phyloP scores from a whole-genome alignment of 2,329 filamentous ascomycete genomes.

The Periconia macrospinosa region DNA sequence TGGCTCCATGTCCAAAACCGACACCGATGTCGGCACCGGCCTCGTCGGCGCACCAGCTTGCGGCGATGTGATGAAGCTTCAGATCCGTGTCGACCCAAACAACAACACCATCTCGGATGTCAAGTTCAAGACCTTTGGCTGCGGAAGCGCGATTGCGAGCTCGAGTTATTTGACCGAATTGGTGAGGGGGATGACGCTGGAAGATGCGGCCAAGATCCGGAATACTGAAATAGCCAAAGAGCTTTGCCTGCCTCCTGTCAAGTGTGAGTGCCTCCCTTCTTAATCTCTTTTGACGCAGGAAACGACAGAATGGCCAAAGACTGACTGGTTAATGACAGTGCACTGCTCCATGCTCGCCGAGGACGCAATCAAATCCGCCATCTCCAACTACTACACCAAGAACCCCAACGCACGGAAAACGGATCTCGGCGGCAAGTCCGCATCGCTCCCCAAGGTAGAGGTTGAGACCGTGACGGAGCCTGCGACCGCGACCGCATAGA shows the following conservation, averaged over 20 bases:
- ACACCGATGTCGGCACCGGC: slow-evolving; percentile 83
- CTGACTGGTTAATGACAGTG: slow-evolving; percentile 55
- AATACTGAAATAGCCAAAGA: slow-evolving; percentile 99
- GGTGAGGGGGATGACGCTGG: slow-evolving; percentile 92
- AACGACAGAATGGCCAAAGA: slow-evolving; percentile 1
- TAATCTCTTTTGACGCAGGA: not conserved
- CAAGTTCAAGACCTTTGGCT: slow-evolving; percentile 98
- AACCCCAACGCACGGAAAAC: slow-evolving; percentile 76
- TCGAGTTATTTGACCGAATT: slow-evolving; percentile 94
- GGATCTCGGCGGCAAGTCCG: slow-evolving; percentile 74
- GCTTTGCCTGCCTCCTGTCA: slow-evolving; percentile 84
- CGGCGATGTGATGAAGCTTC: slow-evolving; percentile 91
- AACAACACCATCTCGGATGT: slow-evolving; percentile 90
- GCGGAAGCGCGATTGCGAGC: slow-evolving; percentile 90
- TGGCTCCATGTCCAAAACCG: slow-evolving; percentile 76
- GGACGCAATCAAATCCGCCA: slow-evolving; percentile 90
- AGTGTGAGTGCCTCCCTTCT: slow-evolving; percentile 63
- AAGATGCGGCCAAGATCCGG: slow-evolving; percentile 88
- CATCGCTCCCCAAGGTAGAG: slow-evolving; percentile 67
- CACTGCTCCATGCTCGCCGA: slow-evolving; percentile 93
- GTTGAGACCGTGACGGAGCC: slow-evolving; percentile 56
- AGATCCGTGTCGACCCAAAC: slow-evolving; percentile 87
- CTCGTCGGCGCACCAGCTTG: slow-evolving; percentile 89
- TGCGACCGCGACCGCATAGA: slow-evolving; percentile 22
- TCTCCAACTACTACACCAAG: slow-evolving; percentile 89